Conservation (phyloP, 2,329 filamentous ascomycete species). For the Mariannaea sp. region DNA sequence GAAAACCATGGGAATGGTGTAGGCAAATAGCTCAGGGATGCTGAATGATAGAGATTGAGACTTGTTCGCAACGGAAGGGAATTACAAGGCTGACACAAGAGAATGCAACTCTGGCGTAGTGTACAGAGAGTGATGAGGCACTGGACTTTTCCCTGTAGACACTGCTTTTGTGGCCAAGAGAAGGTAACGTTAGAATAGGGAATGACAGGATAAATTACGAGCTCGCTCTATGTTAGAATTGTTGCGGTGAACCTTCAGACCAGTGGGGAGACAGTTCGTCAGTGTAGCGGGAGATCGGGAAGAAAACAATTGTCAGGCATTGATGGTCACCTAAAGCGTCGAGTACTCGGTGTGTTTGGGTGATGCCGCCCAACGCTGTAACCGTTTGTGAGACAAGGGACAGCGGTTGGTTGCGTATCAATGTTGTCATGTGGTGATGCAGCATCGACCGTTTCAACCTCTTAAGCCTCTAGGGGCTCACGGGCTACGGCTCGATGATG, state of each 20-base stretch:
- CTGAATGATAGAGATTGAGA: too few relatives aligned
- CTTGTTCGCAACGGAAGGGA: too few relatives aligned
- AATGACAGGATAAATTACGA: not conserved
- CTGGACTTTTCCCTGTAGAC: too few relatives aligned
- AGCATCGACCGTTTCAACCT: not conserved
- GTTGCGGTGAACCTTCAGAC: conserved; percentile 1
- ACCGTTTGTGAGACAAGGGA: not conserved
- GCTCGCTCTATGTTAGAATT: not conserved
- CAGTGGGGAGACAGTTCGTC: conserved; percentile 8
- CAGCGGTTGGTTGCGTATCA: conserved; percentile 3
- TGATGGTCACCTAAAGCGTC: conserved; percentile 1
- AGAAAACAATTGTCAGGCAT: conserved; percentile 1
- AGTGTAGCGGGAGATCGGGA: conserved; percentile 7
- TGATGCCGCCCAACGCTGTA: not conserved
- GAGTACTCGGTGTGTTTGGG: not conserved
- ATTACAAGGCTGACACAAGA: too few relatives aligned
- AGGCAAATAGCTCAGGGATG: too few relatives aligned
- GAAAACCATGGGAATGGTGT: too few relatives aligned
- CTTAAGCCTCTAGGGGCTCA: too few relatives aligned
- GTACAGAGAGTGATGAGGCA: too few relatives aligned
- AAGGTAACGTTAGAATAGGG: too few relatives aligned
- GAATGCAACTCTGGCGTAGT: too few relatives aligned
- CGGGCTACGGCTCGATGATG: too few relatives aligned
- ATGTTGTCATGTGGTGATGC: conserved; percentile 15
- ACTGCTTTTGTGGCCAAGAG: too few relatives aligned